Evolutionary conservation across 2,329 filamentous ascomycete species (phyloP).

Genomic region (Colletotrichum tropicale): DNA sequence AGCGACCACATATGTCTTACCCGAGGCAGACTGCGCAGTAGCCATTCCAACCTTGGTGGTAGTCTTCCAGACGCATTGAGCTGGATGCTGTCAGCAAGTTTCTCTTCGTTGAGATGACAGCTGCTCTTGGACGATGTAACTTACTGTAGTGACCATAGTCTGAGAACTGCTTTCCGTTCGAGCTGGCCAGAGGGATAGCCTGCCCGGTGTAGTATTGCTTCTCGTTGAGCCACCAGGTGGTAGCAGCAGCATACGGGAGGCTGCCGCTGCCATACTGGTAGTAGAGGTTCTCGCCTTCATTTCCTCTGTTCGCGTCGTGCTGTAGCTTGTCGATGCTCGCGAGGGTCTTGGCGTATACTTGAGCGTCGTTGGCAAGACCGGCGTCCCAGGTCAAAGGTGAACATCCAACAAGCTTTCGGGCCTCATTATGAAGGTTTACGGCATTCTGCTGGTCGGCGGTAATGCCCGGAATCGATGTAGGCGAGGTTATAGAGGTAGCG

Average conservation of each 20-base stretch:
- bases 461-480: background rate
- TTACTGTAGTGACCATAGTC: constrained; percentile 30
- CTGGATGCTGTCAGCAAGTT: background rate
- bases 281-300: background rate
- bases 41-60: constrained; percentile 35
- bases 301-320: background rate
- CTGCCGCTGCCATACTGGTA: background rate
- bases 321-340: background rate
- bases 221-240: background rate
- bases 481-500: background rate
- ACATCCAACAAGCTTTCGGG: background rate
- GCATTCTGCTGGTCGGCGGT: background rate
- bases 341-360: background rate
- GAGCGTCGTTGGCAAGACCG: background rate
- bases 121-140: background rate
- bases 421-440: background rate
- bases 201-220: background rate
- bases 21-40: constrained; percentile 26
- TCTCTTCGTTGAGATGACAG: fast-evolving
- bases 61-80: constrained; percentile 32
- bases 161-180: background rate
- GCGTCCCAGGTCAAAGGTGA: background rate
- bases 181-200: background rate
- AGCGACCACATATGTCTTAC: constrained; percentile 32
- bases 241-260: background rate